Evolutionary conservation across 208 protist genomes (phyloP).

Genomic region (Acanthamoeba divionensis): DNA sequence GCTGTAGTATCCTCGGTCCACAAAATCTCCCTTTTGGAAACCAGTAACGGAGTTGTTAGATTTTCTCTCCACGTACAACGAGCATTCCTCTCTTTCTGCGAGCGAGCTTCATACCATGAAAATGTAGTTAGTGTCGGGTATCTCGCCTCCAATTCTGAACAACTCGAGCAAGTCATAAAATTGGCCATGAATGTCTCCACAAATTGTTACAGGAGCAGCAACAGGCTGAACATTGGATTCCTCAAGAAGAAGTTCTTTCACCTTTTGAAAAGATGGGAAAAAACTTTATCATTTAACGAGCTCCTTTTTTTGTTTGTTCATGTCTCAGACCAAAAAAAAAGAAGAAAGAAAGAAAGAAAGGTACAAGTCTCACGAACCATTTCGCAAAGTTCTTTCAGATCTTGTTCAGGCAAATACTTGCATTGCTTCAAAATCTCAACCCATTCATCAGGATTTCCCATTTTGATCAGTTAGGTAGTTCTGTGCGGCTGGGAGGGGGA

Average conservation of each 20-base stretch:
- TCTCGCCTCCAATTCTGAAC: slow-evolving; percentile 84
- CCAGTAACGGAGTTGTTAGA: too few relatives aligned
- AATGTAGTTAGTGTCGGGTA: slow-evolving; percentile 87
- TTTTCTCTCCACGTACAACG: too few relatives aligned
- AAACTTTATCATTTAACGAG: background rate
- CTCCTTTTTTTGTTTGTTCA: too few relatives aligned
- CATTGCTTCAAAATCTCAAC: slow-evolving; percentile 74
- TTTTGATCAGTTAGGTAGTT: too few relatives aligned
- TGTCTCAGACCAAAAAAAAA: too few relatives aligned
- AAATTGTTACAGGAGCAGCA: slow-evolving; percentile 84
- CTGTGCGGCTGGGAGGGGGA: too few relatives aligned
- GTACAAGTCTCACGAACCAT: slow-evolving; percentile 64
- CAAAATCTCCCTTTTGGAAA: slow-evolving; percentile 87
- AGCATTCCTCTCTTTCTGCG: background rate
- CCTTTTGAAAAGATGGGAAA: slow-evolving; percentile 61
- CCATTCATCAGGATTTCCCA: slow-evolving; percentile 74
- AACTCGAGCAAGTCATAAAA: slow-evolving; percentile 91
- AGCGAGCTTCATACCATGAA: slow-evolving; percentile 81
- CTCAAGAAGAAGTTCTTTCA: slow-evolving; percentile 86
- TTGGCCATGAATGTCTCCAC: slow-evolving; percentile 90
- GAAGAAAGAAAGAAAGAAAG: slow-evolving; percentile 4
- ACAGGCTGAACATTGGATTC: slow-evolving; percentile 88
- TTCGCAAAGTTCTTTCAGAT: slow-evolving; percentile 78
- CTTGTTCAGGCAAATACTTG: slow-evolving; percentile 79
- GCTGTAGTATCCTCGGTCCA: slow-evolving; percentile 90